A percentile compares a stretch with the other conserved stretches of the same genome.
Evolutionary conservation across 1,284 basidiomycete species (phyloP).

Genomic region (Puccinia brachypodii): DNA sequence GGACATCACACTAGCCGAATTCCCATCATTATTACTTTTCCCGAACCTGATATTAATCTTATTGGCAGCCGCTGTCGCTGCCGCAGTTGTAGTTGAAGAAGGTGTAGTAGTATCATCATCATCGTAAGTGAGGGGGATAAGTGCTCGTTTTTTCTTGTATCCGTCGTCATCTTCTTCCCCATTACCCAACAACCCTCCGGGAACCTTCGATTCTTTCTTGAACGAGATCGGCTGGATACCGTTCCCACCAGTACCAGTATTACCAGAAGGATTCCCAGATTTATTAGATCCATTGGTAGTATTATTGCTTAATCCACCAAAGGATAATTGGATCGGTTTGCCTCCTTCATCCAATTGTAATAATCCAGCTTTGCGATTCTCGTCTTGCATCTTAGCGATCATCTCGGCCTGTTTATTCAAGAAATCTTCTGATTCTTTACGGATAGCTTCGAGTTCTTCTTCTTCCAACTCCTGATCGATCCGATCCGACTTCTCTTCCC

Average conservation of each 20-base stretch:
- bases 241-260: too few species aligned
- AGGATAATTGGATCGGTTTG: slow-evolving; percentile 50
- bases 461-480: slow-evolving; percentile 54
- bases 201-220: slow-evolving; percentile 47
- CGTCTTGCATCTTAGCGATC: slow-evolving; percentile 50
- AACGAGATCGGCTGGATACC: slow-evolving; percentile 51
- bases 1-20: too few species aligned
- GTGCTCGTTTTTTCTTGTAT: slow-evolving; percentile 52
- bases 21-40: not conserved
- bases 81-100: too few species aligned
- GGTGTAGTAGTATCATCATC: slow-evolving; percentile 56
- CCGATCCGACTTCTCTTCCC: slow-evolving; percentile 55
- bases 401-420: slow-evolving; percentile 54
- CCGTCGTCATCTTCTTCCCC: slow-evolving; percentile 55
- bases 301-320: slow-evolving; percentile 23
- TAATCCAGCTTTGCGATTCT: slow-evolving; percentile 40
- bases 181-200: slow-evolving; percentile 49
- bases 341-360: slow-evolving; percentile 48
- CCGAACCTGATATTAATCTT: slow-evolving; percentile 46
- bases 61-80: slow-evolving; percentile 38
- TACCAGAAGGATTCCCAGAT: not conserved
- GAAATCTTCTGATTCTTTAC: slow-evolving; percentile 55
- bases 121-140: slow-evolving; percentile 55
- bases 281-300: slow-evolving; percentile 14
- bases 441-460: slow-evolving; percentile 53